Base-by-base conservation (phyloP, 2,329 filamentous ascomycete genomes). In the Xylaria arbuscula region DNA sequence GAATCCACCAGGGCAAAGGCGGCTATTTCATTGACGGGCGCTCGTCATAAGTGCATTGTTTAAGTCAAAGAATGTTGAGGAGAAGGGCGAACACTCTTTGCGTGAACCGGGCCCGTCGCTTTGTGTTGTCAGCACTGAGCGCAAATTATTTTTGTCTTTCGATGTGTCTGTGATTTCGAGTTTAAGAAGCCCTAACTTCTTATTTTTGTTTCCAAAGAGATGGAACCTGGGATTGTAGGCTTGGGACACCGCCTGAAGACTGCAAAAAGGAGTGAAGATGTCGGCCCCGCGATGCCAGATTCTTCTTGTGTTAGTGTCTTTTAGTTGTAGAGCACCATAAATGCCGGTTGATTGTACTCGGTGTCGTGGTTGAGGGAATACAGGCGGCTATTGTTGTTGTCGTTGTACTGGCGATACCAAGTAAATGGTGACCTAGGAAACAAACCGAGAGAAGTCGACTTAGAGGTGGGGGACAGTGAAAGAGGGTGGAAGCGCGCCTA, bases 11-110 rank as follows among this genome's bases (percentile, higher is more conserved):
- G 71, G 7, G 67, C 67, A 74, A 77, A 76, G 73, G 72, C 64
- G 56, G 58, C 13, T 70, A n/a, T 69, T 62, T 72, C 60, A 67
- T 70, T 55, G 42, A 67, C 67, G 42, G 17, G 40, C 40, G 24
- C 38, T 56, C 34, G 24, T 73, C 56, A 78, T 73, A 64, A 78
- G 73, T 68, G 72, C 76, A 78, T 78, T 78, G 75, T 78, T 50
- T 36, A 67, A 60, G 67, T 74, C 67, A 74, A 76, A 68, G 36
- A 70, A 61, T 50, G 50, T 1, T 38, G 38, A 36, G 48, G 22
- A 64, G 47, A 40, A 47, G 62, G 32, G 50, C 42, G 48, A 17
- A 42, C 51, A 48, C 63, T 70, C 73, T 74, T 77, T 77, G 70
- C 71, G 42, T 68, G 38, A 65, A 42, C 51, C 40, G 32, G 38